Evolutionary conservation across 345 rosid species (phyloP).

Genomic region (Erodium maritimum): DNA sequence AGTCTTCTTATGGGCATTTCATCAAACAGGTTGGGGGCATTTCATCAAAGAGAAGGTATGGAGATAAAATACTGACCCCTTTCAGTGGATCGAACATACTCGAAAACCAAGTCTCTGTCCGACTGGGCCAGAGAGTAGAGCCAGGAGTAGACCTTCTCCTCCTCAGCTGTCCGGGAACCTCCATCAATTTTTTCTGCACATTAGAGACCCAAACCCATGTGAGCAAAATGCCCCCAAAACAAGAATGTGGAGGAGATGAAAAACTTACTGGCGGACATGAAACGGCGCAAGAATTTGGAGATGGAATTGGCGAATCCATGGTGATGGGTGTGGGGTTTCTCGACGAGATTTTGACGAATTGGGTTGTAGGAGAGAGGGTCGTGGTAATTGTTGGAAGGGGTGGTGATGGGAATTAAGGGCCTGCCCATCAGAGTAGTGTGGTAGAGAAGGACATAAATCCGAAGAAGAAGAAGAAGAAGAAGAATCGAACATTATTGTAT

Average conservation of each 20-base stretch:
- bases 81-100: constrained; percentile 63
- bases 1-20: constrained; percentile 2
- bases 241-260: not conserved
- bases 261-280: constrained; percentile 28
- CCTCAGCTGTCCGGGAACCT: constrained; percentile 44
- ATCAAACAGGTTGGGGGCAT: constrained; percentile 6
- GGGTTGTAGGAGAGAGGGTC: constrained; percentile 14
- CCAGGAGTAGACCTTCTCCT: constrained; percentile 62
- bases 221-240: not conserved
- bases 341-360: constrained; percentile 19
- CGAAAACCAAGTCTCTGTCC: constrained; percentile 40
- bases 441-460: not conserved
- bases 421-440: constrained; percentile 25
- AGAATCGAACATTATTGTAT: not conserved
- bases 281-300: constrained; percentile 17
- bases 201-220: constrained; percentile 7
- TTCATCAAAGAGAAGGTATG: not conserved
- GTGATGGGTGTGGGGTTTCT: not conserved
- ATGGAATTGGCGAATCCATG: constrained; percentile 13
- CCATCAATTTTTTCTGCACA: constrained; percentile 38
- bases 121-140: constrained; percentile 42
- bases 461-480: not conserved
- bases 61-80: constrained; percentile 27
- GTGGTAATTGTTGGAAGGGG: constrained; percentile 9
- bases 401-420: constrained; percentile 4